Base-by-base conservation (phyloP, 345 rosid species). In the Eucalyptus rudis region DNA sequence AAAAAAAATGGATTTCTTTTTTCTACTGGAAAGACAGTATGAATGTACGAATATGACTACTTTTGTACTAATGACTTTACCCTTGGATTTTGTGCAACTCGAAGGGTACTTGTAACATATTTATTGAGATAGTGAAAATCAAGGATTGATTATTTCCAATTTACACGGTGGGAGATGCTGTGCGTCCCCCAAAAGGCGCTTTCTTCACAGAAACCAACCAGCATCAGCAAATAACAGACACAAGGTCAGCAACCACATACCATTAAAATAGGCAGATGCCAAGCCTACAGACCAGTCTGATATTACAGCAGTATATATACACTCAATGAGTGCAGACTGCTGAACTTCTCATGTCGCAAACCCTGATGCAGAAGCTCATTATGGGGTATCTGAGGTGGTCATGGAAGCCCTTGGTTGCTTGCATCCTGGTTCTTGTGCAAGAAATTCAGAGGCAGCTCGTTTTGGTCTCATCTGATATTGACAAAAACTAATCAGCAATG, bases 391-490 rank as follows among this genome's bases (percentile, higher is more conserved):
- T 25, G 94, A 91, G 56, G 95, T 90, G 4, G 87, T 85, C 87
- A 50, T 15, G 54, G 96, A 93, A 25, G 94, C 91, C 86, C 96
- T 94, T 3, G 93, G 92, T 91, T 96, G 98, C 96, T 96, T 97
- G 94, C 92, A 90, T 90, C 95, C 98, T 64, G 94, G 98, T 89
- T 97, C 99, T 15, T 94, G 96, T 88, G 86, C 87, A 86, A 94
- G 91, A 91, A 90, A 92, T 79, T 97, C 98, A 2, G 96, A 86
- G 90, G 98, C 98, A 44, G 98, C 95, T 92, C 98, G 94, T 93
- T 97, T 97, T 87, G 93, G 94, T 94, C 97, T 94, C 94, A 95
- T 89, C 98, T 95, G 96, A 90, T 62, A 89, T 29, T 27, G 51
- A 50, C 87, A 89, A 71, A 11, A 88, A 20, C 84, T 20, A 36